Conservation (phyloP, 1,284 basidiomycete genomes). For the Malassezia sp. region DNA sequence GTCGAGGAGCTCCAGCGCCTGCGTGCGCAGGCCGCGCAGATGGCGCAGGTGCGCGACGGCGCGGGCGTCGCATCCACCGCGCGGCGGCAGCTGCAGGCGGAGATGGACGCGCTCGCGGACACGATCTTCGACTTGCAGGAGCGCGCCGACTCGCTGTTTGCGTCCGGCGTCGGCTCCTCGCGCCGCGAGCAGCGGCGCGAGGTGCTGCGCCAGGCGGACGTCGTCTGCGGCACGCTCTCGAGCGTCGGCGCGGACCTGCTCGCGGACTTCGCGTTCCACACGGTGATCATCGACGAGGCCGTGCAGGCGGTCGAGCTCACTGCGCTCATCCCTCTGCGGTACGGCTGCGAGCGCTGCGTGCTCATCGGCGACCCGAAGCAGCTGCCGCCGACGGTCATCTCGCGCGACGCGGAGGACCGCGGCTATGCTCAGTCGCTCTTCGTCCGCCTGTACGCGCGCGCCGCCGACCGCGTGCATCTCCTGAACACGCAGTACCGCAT, state of each 20-base stretch:
- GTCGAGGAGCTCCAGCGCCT: neutral
- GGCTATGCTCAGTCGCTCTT: slow-evolving; percentile 85
- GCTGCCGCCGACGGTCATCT: slow-evolving; percentile 90
- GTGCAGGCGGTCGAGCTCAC: slow-evolving; percentile 93
- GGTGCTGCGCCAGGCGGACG: slow-evolving; percentile 56
- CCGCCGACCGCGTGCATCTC: slow-evolving; percentile 71
- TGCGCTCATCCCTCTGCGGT: slow-evolving; percentile 91
- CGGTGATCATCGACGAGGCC: slow-evolving; percentile 95
- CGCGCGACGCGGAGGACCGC: slow-evolving; percentile 65
- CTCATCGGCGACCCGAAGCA: slow-evolving; percentile 98
- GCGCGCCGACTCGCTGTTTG: slow-evolving; percentile 2
- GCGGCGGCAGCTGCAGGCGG: slow-evolving; percentile 7
- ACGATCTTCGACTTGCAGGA: slow-evolving; percentile 10
- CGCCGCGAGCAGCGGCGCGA: slow-evolving; percentile 11
- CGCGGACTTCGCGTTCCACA: slow-evolving; percentile 76
- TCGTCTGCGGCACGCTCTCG: slow-evolving; percentile 87
- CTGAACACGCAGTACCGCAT: slow-evolving; percentile 98
- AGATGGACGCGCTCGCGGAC: slow-evolving; percentile 5
- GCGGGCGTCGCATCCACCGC: neutral
- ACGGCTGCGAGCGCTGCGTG: slow-evolving; percentile 69
- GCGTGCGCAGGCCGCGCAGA: neutral
- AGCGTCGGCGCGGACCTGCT: slow-evolving; percentile 74
- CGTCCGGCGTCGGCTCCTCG: neutral
- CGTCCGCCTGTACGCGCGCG: slow-evolving; percentile 72
- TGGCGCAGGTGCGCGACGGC: neutral